Base-by-base conservation (phyloP, 768 basidiomycete genomes). In the Sporobolomyces phaffii region DNA sequence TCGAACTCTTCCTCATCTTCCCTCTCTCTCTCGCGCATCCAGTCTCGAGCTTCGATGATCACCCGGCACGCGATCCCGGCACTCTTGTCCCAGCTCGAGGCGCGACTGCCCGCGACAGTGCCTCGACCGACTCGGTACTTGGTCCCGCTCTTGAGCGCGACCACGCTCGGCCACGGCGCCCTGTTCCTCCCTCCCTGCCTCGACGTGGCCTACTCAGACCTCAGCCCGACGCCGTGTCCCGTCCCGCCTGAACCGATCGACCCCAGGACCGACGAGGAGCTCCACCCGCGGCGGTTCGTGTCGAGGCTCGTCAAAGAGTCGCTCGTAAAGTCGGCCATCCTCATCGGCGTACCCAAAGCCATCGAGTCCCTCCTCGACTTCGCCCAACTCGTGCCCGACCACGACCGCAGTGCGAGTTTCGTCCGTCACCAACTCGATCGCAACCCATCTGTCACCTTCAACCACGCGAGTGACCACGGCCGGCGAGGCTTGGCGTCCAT, bases 281-380 rank as follows among this genome's bases (percentile, higher is more conserved):
- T 14, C 0, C 62, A 62, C 47, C 73, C 73, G 0, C 69, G 73
- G 14, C 22, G 73, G 14, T 54, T 60, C 26, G 50, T 53, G 20
- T 51, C 71, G n/a, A 22, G 64, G 0, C 45, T 67, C 18, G 29
- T 72, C 63, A 73, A 68, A 20, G 73, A 73, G 36, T 52, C 50
- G 2, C 61, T 73, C n/a, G 53, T 62, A 47, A 73, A 73, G 48
- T n/a, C 26, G 14, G 40, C 61, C 5, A 54, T 69, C 41, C 64
- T 73, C n/a, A 50, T 73, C n/a, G 73, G 73, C 17, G 69, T 70
- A 20, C 65, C 64, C 0, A 49, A 47, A 20, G 58, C 31, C 2
- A 70, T 70, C 48, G 64, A 62, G 41, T 31, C 43, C 3, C 41
- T 64, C 6, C 51, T 65, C 40, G 47, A 65, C n/a, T 31, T 66